These are phyloP conservation scores for Hypoxylon sp. DNA, from an alignment of 2,329 filamentous ascomycete species.

Conservation along the genomic window DNA sequence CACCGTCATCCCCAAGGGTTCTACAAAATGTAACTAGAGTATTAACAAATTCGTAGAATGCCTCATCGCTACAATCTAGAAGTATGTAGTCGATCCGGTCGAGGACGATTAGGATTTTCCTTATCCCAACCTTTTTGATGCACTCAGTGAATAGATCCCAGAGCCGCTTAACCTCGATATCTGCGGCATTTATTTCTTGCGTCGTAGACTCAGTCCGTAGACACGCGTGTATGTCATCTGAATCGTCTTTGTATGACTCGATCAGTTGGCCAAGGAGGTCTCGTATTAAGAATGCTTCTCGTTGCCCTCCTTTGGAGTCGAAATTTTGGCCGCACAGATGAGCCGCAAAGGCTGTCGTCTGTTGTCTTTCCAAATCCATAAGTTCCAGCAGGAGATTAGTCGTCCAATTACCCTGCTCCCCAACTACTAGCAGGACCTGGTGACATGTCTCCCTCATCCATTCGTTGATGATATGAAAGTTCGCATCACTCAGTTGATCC, in stretches of 20 bases:
- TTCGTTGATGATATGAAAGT: neutral
- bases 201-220: neutral
- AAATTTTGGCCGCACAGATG: slow-evolving; percentile 2
- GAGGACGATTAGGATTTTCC: slow-evolving; percentile 11
- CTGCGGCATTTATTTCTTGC: neutral
- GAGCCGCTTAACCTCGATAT: neutral
- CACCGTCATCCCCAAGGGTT: neutral
- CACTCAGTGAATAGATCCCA: slow-evolving; percentile 1
- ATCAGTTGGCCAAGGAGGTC: slow-evolving; percentile 13
- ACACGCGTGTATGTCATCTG: neutral
- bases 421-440: neutral
- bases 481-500: neutral
- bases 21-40: neutral
- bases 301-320: neutral
- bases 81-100: slow-evolving; percentile 5
- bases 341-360: neutral
- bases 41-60: neutral
- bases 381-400: slow-evolving; percentile 10
- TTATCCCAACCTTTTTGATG: neutral
- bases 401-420: slow-evolving; percentile 9
- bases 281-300: slow-evolving; percentile 1
- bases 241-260: neutral
- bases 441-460: slow-evolving; percentile 3
- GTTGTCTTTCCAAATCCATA: neutral
- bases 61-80: neutral